A percentile compares a stretch with the other conserved stretches of the same genome.
Evolutionary conservation across 495 filamentous ascomycete genomes (phyloP).

Genomic region (Trypethelium eluteriae): DNA sequence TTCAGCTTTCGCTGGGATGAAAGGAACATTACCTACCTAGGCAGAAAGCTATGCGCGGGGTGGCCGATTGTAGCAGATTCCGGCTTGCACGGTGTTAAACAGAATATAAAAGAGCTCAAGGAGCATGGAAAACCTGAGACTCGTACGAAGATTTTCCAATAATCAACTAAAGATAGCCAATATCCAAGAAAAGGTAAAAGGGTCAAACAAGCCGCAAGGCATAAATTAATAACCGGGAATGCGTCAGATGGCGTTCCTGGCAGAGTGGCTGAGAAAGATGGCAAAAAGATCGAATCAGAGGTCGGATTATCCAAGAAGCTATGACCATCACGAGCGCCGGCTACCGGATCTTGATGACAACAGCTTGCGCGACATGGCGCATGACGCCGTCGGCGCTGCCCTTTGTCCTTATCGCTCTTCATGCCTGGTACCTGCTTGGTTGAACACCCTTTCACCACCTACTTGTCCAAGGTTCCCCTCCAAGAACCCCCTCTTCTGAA

Average conservation of each 20-base stretch:
- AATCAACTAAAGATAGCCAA: neutral
- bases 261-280: neutral
- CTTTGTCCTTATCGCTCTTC: constrained; percentile 2
- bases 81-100: neutral
- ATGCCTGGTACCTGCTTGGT: neutral
- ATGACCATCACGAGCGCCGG: neutral
- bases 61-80: no score
- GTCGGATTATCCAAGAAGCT: neutral
- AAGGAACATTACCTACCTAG: neutral
- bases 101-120: neutral
- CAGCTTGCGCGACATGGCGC: constrained; percentile 7
- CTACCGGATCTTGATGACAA: neutral
- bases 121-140: neutral
- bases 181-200: neutral
- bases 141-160: neutral
- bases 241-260: constrained; percentile 6
- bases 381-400: constrained; percentile 8
- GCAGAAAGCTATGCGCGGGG: no score
- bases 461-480: neutral
- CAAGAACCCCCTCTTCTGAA: neutral
- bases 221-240: neutral
- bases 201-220: neutral
- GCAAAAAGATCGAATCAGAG: neutral
- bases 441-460: neutral
- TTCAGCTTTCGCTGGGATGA: neutral